Base-by-base conservation (phyloP, 805 yeast species). In the Phaffomyces thermotolerans region DNA sequence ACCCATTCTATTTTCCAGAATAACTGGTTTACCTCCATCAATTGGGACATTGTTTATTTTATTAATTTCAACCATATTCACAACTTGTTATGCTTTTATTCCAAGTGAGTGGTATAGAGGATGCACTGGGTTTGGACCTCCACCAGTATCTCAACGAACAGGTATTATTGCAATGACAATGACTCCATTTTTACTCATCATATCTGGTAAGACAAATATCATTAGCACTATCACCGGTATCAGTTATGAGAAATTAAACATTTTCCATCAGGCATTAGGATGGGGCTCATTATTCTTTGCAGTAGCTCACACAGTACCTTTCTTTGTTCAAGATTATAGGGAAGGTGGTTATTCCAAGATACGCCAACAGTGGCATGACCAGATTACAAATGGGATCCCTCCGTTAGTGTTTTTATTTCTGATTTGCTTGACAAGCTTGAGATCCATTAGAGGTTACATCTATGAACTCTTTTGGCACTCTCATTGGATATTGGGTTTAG, bases 111-210 rank as follows among this genome's bases (percentile, higher is more conserved):
- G 72, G 68, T 72, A 72, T 48, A 59, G 81, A 44, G 75, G 60
- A 0, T 78, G 83, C 54, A 31, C 59, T 5, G 78, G 76, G 0
- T 76, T 76, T 56, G 83, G 82, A 2, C 65, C 78, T 4, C 78
- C 81, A n/a, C 82, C 81, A 9, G 46, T 78, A 31, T 78, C 78
- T 0, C 70, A 73, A 2, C 57, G 82, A 39, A 63, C 80, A 1
- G 81, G 81, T 3, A 47, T 74, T 25, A 68, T 72, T 69, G 68
- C 76, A 1, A 60, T 68, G 29, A 76, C 78, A 0, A 58, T 76
- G 37, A 64, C 73, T 8, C 81, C 82, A 0, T 72, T 75, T 52
- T 57, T 76, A 33, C 67, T 69, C 42, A 61, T 75, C 4, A 43
- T 76, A 44, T 68, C 78, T 0, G 81, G 82, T 2, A 77, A 78